These are phyloP conservation scores for Verticillium albo-atrum DNA, from an alignment of 2,329 filamentous ascomycete species.

Conservation along the genomic window DNA sequence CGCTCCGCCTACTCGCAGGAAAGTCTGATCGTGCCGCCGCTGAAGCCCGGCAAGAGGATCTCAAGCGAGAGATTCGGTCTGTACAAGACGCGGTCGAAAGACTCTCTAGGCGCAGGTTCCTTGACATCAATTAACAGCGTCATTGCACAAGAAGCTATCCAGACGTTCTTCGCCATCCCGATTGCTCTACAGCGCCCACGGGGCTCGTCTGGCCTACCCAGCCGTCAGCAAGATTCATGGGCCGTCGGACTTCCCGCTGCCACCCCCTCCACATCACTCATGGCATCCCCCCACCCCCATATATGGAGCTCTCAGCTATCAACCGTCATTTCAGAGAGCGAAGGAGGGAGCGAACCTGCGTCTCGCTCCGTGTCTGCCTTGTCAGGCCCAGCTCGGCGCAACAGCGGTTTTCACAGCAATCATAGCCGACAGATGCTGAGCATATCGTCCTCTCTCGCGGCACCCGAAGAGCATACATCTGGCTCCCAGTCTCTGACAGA, in stretches of 20 bases:
- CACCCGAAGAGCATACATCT: slow-evolving; percentile 35
- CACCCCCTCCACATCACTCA: not conserved
- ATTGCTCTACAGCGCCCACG: slow-evolving; percentile 32
- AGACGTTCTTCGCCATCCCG: slow-evolving; percentile 31
- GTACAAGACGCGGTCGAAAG: slow-evolving; percentile 45
- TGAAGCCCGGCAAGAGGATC: slow-evolving; percentile 43
- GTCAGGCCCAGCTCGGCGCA: slow-evolving; percentile 38
- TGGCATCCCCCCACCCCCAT: slow-evolving; percentile 37
- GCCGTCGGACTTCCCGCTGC: slow-evolving; percentile 7
- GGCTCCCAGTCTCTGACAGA: slow-evolving; percentile 36
- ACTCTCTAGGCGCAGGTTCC: slow-evolving; percentile 49
- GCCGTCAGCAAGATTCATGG: slow-evolving; percentile 22
- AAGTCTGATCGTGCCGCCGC: slow-evolving; percentile 53
- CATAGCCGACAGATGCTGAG: slow-evolving; percentile 53
- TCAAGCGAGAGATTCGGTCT: slow-evolving; percentile 46
- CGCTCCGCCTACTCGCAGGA: slow-evolving; percentile 54
- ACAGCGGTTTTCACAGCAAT: slow-evolving; percentile 44
- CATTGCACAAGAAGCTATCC: slow-evolving; percentile 43
- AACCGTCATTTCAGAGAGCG: slow-evolving; percentile 59
- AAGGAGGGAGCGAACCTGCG: slow-evolving; percentile 43
- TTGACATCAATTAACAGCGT: slow-evolving; percentile 52
- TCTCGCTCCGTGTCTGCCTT: slow-evolving; percentile 43
- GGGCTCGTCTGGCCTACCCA: slow-evolving; percentile 22
- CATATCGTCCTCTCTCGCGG: slow-evolving; percentile 49
- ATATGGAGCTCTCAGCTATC: slow-evolving; percentile 63